Percentiles rank a stretch among this genome's conserved stretches.
Evolutionary conservation across 768 basidiomycete species (phyloP).

Genomic region (Calocybe indica): DNA sequence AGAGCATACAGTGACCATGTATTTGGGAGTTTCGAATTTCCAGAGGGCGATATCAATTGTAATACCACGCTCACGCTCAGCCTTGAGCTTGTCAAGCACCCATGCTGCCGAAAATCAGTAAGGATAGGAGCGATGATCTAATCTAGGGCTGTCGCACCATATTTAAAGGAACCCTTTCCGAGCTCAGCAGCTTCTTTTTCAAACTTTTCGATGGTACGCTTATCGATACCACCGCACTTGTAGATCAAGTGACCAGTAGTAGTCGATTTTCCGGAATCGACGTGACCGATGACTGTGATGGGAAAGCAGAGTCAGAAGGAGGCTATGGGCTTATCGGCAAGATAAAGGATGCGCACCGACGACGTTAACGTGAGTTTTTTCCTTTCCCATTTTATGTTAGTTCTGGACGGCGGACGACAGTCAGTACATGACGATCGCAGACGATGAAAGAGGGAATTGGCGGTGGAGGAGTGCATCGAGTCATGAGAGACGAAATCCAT

Average conservation of each 20-base stretch:
- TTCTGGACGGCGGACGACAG: slow-evolving; percentile 30
- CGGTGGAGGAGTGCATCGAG: slow-evolving; percentile 18
- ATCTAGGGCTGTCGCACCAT: slow-evolving; percentile 44
- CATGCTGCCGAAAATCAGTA: slow-evolving; percentile 58
- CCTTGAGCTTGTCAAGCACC: slow-evolving; percentile 99
- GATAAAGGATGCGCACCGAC: slow-evolving; percentile 60
- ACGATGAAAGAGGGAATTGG: slow-evolving; percentile 11
- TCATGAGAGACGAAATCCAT: slow-evolving; percentile 21
- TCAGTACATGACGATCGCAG: slow-evolving; percentile 22
- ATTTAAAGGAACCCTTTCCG: slow-evolving; percentile 98
- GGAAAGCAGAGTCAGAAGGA: slow-evolving; percentile 20
- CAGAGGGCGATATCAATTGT: slow-evolving; percentile 99
- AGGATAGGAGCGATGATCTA: slow-evolving; percentile 15
- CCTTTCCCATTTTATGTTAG: slow-evolving; percentile 86
- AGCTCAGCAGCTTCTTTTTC: slow-evolving; percentile 99
- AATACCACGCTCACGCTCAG: slow-evolving; percentile 99
- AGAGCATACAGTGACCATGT: slow-evolving; percentile 76
- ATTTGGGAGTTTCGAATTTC: slow-evolving; percentile 99
- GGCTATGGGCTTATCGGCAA: slow-evolving; percentile 14
- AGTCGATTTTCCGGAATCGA: slow-evolving; percentile 99
- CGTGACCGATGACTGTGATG: slow-evolving; percentile 87
- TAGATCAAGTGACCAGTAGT: slow-evolving; percentile 99
- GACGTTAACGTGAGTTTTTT: slow-evolving; percentile 95
- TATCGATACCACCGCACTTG: slow-evolving; percentile 99
- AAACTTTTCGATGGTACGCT: slow-evolving; percentile 99